Evolutionary conservation across 2,329 filamentous ascomycete species (phyloP), one percentile per base, ranked within the genome.

Genomic region (Alternaria atra): DNA sequence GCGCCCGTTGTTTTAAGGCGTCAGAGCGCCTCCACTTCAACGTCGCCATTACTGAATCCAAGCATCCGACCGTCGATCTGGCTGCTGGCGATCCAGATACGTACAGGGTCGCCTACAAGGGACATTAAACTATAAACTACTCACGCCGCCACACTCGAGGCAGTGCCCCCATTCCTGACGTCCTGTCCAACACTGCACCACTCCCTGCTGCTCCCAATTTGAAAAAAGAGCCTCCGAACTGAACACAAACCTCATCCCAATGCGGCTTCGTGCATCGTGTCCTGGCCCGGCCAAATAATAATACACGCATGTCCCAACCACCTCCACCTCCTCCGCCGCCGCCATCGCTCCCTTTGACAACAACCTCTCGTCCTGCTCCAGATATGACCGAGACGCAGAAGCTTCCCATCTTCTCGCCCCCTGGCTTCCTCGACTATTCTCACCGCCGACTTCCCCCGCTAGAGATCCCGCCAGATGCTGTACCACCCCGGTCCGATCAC

Each of bases 371-470:
- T 68, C 67, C 74, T 57, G 59, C 74, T 64, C 62, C 74, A 73
- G 74, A 74, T 60, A 83, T 83, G 81, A 81, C 81, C 32, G 80
- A 82, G 68, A 81, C 79, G 57, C 81, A 82, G 65, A 81, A 78
- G 57, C 74, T 76, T 52, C 79, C 79, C 52, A 69, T 73, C 52
- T 80, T 83, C 52, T 79, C 80, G 30, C 71, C 77, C 46, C 75
- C 80, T 37, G 71, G 70, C 39, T 82, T 80, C 66, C 70, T 77
- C 46, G 77, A 77, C 59, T 77, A 77, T 60, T 74, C 79, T 39
- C 76, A 79, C 65, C 76, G 78, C 52, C 75, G 77, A 40, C 69
- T 79, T 29, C 77, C 79, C 58, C 79, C 80, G 23, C 66, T 80
- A 52, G 74, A 78, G 29, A 80, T 80, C 55, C 77, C 76, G 30